Evolutionary conservation across 305 asterid genomes (phyloP).

Genomic region (Fraxinus baroniana): DNA sequence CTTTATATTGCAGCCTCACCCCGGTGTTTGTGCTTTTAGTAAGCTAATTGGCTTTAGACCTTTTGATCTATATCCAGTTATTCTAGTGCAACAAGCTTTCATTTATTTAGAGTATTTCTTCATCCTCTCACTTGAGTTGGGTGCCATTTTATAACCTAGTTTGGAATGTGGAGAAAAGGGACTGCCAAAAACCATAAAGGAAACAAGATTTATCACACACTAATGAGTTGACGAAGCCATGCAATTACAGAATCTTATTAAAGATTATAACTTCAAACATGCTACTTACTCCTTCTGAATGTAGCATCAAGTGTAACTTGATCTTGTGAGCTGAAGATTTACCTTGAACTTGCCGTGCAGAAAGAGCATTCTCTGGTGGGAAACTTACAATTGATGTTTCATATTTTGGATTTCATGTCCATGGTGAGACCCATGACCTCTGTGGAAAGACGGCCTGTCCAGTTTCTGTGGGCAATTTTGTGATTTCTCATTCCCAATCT

Average conservation of each 20-base stretch:
- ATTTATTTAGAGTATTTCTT: neutral
- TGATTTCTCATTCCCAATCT: constrained; percentile 67
- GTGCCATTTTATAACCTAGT: neutral
- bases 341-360: constrained; percentile 39
- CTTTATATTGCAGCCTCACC: neutral
- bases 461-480: constrained; percentile 61
- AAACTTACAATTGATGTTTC: constrained; percentile 67
- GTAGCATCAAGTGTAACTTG: neutral
- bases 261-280: neutral
- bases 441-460: constrained; percentile 79
- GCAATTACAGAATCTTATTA: neutral
- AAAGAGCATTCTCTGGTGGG: constrained; percentile 57
- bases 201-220: neutral
- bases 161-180: neutral
- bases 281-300: neutral
- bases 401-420: constrained; percentile 45
- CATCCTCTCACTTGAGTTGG: neutral
- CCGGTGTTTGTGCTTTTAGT: neutral
- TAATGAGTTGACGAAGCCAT: neutral
- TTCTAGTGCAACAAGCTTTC: neutral
- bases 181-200: neutral
- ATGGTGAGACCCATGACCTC: constrained; percentile 59
- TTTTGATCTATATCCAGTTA: neutral
- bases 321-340: neutral
- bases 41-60: neutral